These are phyloP conservation scores for Thuidium tamariscinum DNA, from an alignment of 225 moss, liverwort and hornwort species.

Conservation along the genomic window DNA sequence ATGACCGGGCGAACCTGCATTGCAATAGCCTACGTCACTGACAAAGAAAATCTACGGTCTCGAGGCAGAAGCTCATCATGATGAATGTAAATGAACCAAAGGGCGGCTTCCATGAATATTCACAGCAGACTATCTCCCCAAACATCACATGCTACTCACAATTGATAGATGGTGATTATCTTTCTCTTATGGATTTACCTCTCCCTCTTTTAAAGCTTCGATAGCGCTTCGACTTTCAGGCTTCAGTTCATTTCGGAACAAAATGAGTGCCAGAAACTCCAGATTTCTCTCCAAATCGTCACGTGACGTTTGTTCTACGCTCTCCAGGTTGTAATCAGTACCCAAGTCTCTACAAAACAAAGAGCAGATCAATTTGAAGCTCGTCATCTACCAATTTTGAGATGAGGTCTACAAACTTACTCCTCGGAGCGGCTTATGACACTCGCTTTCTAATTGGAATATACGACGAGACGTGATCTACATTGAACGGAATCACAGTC, in stretches of 20 bases:
- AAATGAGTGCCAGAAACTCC: conserved; percentile 55
- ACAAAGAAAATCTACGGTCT: background rate
- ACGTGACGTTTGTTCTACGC: conserved; percentile 31
- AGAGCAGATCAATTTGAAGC: background rate
- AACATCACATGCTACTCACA: background rate
- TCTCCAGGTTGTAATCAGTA: conserved; percentile 17
- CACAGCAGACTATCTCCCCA: background rate
- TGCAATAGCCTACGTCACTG: background rate
- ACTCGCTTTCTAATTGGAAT: background rate
- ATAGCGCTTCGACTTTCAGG: conserved; percentile 49
- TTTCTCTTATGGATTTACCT: conserved; percentile 23
- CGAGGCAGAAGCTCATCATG: background rate
- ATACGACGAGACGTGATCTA: background rate
- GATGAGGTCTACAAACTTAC: background rate
- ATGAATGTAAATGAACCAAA: background rate
- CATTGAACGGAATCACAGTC: background rate
- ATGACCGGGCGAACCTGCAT: conserved; percentile 76
- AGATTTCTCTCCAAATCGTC: conserved; percentile 56
- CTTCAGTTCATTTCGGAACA: conserved; percentile 85
- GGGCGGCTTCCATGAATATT: background rate
- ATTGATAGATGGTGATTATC: background rate
- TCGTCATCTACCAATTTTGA: background rate
- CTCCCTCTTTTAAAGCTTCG: conserved; percentile 54
- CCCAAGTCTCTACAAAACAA: conserved; percentile 32
- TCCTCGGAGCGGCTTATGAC: background rate